Percentiles rank a stretch among this genome's conserved stretches.
phyloP scores from a whole-genome alignment of 2,329 filamentous ascomycete species.

The Clonostachys chloroleuca region DNA sequence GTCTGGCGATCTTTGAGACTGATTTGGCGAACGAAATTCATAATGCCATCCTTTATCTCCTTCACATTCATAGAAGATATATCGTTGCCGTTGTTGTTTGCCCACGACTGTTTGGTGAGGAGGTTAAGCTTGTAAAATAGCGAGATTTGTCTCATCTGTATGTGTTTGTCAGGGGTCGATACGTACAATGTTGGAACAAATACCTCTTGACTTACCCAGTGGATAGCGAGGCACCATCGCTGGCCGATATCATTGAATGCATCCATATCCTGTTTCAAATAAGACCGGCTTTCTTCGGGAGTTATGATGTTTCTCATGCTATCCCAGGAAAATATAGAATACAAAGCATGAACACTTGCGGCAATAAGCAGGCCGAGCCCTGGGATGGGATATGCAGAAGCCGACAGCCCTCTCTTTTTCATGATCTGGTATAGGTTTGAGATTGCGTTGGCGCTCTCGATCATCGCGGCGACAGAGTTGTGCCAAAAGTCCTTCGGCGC shows the following conservation, averaged over 20 bases:
- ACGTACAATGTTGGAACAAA: too few relatives aligned
- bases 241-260: background rate
- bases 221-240: background rate
- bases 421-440: background rate
- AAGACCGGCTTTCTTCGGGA: background rate
- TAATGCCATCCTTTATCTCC: constrained; percentile 1
- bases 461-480: background rate
- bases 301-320: background rate
- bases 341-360: background rate
- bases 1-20: background rate
- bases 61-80: background rate
- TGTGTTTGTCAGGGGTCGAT: too few relatives aligned
- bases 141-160: constrained; percentile 1
- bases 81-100: background rate
- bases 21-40: constrained; percentile 1
- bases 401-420: background rate
- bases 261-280: background rate
- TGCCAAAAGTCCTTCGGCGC: background rate
- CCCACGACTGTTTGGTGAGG: background rate
- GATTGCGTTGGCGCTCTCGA: background rate
- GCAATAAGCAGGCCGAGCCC: background rate
- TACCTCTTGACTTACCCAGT: background rate
- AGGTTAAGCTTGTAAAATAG: background rate
- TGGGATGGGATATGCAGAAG: background rate
- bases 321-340: background rate